Percentiles rank a stretch among this genome's conserved stretches.
Conservation (phyloP, 768 basidiomycete species). For the Xerocomellus intermedius region DNA sequence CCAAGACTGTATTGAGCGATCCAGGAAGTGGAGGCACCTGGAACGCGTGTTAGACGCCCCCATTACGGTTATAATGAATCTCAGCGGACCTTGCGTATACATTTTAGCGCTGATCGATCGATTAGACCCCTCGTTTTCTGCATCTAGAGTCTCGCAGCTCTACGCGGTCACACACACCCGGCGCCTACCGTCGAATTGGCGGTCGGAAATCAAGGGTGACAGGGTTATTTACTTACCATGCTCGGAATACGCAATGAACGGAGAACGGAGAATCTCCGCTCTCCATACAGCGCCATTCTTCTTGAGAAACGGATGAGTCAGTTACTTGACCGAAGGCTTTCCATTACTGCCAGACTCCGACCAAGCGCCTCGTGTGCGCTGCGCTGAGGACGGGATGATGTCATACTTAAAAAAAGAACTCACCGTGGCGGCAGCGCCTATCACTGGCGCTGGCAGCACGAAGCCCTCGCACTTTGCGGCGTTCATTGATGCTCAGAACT, state of each 20-base stretch:
- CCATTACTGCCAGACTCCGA: constrained; percentile 7
- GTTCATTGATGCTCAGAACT: no score
- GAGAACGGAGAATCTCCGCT: constrained; percentile 6
- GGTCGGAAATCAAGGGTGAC: not conserved
- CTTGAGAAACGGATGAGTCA: not conserved
- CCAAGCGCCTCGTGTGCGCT: constrained; percentile 6
- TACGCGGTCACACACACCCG: not conserved
- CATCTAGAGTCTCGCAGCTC: not conserved
- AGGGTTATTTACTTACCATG: not conserved
- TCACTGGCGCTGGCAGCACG: not conserved
- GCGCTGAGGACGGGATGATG: not conserved
- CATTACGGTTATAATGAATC: no score
- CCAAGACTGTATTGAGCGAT: not conserved
- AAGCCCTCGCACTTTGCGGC: no score
- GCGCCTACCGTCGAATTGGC: not conserved
- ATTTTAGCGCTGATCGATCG: constrained; percentile 6
- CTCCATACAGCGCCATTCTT: not conserved
- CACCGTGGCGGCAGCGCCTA: not conserved
- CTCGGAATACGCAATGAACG: not conserved
- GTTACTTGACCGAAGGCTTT: constrained; percentile 3
- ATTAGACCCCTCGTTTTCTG: not conserved
- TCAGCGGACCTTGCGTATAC: not conserved
- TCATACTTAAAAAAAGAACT: not conserved
- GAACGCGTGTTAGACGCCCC: not conserved
- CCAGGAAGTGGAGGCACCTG: not conserved